phyloP scores from a whole-genome alignment of 129 eudicot species.

The Lactuca saligna region DNA sequence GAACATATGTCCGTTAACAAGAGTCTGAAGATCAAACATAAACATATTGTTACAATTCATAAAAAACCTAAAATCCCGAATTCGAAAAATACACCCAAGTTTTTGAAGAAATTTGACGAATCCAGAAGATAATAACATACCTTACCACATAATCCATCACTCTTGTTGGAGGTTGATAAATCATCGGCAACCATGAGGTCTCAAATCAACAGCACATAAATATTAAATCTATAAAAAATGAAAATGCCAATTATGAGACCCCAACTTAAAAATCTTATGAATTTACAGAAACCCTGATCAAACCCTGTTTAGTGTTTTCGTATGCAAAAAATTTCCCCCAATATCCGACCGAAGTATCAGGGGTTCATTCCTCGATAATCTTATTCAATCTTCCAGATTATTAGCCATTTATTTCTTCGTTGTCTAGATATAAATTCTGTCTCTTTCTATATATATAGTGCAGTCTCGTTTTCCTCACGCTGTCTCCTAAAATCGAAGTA shows the following conservation, averaged over 20 bases:
- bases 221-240: not conserved
- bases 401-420: conserved; percentile 7
- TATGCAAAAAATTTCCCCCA: conserved; percentile 2
- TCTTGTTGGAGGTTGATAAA: conserved; percentile 26
- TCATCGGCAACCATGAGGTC: conserved; percentile 26
- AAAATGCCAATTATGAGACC: conserved; percentile 15
- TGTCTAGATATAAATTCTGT: conserved; percentile 19
- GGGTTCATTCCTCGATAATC: conserved; percentile 4
- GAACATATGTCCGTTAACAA: not conserved
- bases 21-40: not conserved
- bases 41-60: not conserved
- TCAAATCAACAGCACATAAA: conserved; percentile 14
- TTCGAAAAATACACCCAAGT: not conserved
- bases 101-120: not conserved
- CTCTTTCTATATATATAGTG: not conserved
- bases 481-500: conserved; percentile 17
- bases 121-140: conserved; percentile 3
- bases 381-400: conserved; percentile 11
- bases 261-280: not conserved
- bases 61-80: conserved; percentile 4
- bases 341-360: conserved; percentile 18
- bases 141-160: conserved; percentile 22
- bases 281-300: conserved; percentile 24
- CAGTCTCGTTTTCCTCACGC: conserved; percentile 1
- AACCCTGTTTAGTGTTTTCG: conserved; percentile 17